Percentiles rank a stretch among this genome's conserved stretches.
phyloP scores from a whole-genome alignment of 2,329 filamentous ascomycete species.

The Fusarium sulawesiense region DNA sequence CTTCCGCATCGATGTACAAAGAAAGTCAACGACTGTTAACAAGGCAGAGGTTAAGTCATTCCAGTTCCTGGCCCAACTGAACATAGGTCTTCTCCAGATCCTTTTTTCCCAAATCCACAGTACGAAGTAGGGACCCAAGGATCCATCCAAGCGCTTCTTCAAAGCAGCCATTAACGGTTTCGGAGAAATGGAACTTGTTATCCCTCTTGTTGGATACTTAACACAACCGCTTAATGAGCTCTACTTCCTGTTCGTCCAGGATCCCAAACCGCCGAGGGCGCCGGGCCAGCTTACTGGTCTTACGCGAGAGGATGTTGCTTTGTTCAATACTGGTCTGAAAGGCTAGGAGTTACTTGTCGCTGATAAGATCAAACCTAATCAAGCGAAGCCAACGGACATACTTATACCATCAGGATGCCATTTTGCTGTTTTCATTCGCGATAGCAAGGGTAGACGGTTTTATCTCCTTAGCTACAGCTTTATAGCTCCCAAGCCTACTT shows the following conservation, averaged over 20 bases:
- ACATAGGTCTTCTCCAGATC: slow-evolving; percentile 11
- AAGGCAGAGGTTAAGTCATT: slow-evolving; percentile 2
- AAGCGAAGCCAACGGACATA: background rate
- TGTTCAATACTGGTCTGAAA: background rate
- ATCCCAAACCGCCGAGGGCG: background rate
- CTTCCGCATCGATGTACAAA: slow-evolving; percentile 8
- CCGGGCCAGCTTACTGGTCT: background rate
- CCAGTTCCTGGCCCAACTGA: slow-evolving; percentile 28
- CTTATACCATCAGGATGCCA: background rate
- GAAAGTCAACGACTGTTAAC: background rate
- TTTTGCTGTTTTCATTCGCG: background rate
- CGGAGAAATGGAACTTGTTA: background rate
- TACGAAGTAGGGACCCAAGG: slow-evolving; percentile 3
- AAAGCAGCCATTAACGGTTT: slow-evolving; percentile 17
- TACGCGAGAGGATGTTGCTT: background rate
- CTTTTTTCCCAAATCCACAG: slow-evolving; percentile 29
- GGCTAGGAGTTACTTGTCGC: background rate
- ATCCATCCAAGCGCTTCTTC: slow-evolving; percentile 37
- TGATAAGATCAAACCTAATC: slow-evolving; percentile 4
- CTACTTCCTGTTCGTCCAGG: slow-evolving; percentile 4
- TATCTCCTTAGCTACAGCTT: background rate
- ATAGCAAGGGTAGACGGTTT: background rate
- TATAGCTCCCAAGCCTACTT: background rate
- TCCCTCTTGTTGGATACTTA: background rate
- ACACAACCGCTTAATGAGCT: slow-evolving; percentile 3